Percentiles rank a stretch among this genome's conserved stretches.
These are phyloP conservation scores for Yamadazyma sp. DNA, from an alignment of 1,139 yeast species.

Conservation along the genomic window DNA sequence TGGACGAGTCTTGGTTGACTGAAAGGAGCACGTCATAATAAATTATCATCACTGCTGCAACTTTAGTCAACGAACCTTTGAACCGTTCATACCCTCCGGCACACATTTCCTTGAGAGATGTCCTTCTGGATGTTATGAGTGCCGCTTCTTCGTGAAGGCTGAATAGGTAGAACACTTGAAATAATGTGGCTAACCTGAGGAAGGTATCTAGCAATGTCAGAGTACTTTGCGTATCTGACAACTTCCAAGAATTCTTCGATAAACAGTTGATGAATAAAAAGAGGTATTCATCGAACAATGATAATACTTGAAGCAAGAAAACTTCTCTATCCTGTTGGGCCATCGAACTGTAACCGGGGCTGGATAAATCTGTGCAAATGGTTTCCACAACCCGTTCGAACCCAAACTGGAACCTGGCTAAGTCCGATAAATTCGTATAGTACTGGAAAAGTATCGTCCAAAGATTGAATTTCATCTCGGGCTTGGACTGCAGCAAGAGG, in stretches of 20 bases:
- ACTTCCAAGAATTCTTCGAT: conserved; percentile 22
- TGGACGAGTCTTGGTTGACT: neutral
- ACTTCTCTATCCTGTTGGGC: conserved; percentile 16
- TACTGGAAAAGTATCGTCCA: conserved; percentile 75
- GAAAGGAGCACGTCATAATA: conserved; percentile 23
- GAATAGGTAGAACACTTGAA: conserved; percentile 43
- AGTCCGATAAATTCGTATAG: conserved; percentile 46
- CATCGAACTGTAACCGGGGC: conserved; percentile 13
- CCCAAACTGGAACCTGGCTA: conserved; percentile 49
- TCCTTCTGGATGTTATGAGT: conserved; percentile 33
- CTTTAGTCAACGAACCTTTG: conserved; percentile 51
- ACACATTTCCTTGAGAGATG: conserved; percentile 31
- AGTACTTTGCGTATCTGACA: conserved; percentile 9
- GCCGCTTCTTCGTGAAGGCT: conserved; percentile 53
- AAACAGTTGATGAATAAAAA: conserved; percentile 22
- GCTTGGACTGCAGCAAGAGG: conserved; percentile 63
- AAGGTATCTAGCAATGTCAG: conserved; percentile 9
- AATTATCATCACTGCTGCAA: conserved; percentile 38
- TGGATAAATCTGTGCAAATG: conserved; percentile 23
- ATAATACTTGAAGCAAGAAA: conserved; percentile 29
- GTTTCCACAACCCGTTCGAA: conserved; percentile 47
- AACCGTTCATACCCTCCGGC: conserved; percentile 38
- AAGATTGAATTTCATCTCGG: conserved; percentile 65
- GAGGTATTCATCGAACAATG: conserved; percentile 33
- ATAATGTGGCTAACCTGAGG: conserved; percentile 25